Percentiles rank a stretch among this genome's conserved stretches.
phyloP scores from a whole-genome alignment of 305 asterid genomes.

The Solanum hybrid region DNA sequence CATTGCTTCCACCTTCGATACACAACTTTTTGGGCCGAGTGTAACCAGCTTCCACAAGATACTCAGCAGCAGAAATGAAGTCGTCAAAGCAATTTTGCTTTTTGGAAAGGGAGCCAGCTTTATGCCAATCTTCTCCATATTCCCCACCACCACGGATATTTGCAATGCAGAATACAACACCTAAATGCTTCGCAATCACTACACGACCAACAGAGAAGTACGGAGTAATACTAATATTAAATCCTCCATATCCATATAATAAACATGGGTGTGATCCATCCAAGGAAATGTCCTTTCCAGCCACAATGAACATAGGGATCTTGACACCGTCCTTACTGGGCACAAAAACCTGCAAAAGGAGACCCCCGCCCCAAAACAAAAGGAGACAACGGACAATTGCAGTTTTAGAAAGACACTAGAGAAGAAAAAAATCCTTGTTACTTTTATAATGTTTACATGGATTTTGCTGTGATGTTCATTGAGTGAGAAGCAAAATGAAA shows the following conservation, averaged over 20 bases:
- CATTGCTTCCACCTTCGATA: conserved; percentile 97
- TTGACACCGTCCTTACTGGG: conserved; percentile 72
- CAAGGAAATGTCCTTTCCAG: conserved; percentile 56
- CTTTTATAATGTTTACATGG: neutral
- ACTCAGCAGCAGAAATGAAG: conserved; percentile 78
- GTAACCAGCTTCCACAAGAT: conserved; percentile 79
- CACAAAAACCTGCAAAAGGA: conserved; percentile 56
- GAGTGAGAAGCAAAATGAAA: neutral
- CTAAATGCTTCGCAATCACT: conserved; percentile 59
- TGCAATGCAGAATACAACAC: conserved; percentile 64
- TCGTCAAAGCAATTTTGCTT: conserved; percentile 93
- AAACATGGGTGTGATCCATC: conserved; percentile 94
- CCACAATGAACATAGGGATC: conserved; percentile 75
- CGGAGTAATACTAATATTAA: conserved; percentile 66
- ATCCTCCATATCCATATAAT: conserved; percentile 87
- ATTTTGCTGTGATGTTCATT: neutral
- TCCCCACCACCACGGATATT: conserved; percentile 99
- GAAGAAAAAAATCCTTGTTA: neutral
- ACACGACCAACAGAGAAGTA: conserved; percentile 50
- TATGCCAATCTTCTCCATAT: conserved; percentile 97
- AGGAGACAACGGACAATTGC: neutral
- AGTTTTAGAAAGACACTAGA: neutral
- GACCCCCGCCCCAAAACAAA: neutral
- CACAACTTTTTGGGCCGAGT: conserved; percentile 75
- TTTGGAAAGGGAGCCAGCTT: conserved; percentile 67